Percentiles rank a stretch among this genome's conserved stretches.
Evolutionary conservation across 169 alveolate genomes (phyloP).

Genomic region (Cryptosporidium sp.): DNA sequence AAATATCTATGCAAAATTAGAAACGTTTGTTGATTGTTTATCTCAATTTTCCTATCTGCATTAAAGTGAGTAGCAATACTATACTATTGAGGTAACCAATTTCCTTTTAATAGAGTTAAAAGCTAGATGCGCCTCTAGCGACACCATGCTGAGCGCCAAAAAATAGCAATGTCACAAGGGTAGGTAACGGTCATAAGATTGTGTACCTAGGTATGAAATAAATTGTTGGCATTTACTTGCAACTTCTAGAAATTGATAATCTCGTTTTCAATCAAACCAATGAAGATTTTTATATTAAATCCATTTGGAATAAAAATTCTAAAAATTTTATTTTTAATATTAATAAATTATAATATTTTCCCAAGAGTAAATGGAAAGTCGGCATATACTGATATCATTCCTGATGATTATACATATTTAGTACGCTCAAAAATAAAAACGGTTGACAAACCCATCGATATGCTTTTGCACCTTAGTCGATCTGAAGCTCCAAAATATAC

Average conservation of each 20-base stretch:
- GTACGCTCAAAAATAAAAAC: neutral
- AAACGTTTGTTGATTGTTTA: too few species aligned
- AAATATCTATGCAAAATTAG: neutral
- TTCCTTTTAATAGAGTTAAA: neutral
- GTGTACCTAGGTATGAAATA: neutral
- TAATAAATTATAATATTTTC: neutral
- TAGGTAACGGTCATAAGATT: conserved; percentile 5
- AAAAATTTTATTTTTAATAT: neutral
- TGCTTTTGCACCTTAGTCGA: conserved; percentile 42
- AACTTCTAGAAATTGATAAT: neutral
- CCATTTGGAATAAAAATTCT: conserved; percentile 1
- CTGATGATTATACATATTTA: conserved; percentile 18
- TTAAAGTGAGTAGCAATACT: neutral
- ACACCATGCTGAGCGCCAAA: conserved; percentile 5
- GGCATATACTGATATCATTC: conserved; percentile 21
- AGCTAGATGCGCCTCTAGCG: conserved; percentile 7
- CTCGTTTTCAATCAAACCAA: neutral
- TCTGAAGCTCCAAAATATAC: conserved; percentile 64
- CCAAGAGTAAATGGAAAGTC: neutral
- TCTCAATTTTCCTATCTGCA: too few species aligned
- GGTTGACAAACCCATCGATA: conserved; percentile 18
- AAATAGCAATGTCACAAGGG: neutral
- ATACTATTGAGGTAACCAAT: too few species aligned
- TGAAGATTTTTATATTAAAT: neutral
- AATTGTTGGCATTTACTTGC: neutral